Base-by-base conservation (phyloP, 169 alveolate species). In the Babesia divergens region DNA sequence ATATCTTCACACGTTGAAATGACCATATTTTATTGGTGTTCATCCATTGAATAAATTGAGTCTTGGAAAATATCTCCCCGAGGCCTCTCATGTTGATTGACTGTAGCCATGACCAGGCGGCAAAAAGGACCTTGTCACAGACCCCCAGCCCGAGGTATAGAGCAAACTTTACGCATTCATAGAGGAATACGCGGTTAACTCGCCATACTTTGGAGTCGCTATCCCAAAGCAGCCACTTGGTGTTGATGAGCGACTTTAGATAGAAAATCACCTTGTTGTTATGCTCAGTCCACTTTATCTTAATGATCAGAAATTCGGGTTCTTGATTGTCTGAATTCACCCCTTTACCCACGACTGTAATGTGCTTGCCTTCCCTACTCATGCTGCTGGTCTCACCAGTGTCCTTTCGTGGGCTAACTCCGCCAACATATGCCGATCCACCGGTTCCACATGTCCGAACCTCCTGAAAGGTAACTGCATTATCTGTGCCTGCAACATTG, bases 191-290 rank as follows among this genome's bases (percentile, higher is more conserved):
- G 32, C 47, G 8, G 31, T 40, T 20, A 11, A 59, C 49, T 8
- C 44, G 29, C 88, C 88, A 80, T 16, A 31, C 18, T 66, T 80
- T 80, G 35, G n/a, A n/a, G 4, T 58, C 72, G 20, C 34, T 18
- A 9, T 58, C 77, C 88, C 88, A 80, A 24, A 51, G 67, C 52
- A 71, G 16, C 50, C 51, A 56, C 72, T 64, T 68, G 51, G 69
- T n/a, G 35, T 42, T 49, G 31, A 80, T 44, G 20, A 80, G 38
- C 11, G 80, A 52, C 51, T 80, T 80, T 46, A 80, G 67, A 54
- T 70, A 80, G 43, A 24, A 80, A 14, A 80, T 46, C 37, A 54
- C 53, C 49, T 51, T 46, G 49, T 80, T 80, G 32, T 70, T 71
- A 22, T 70, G 42, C 32, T 70, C 84, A 14, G 84, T 60, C 88